Evolutionary conservation across 2,329 filamentous ascomycete genomes (phyloP).

Genomic region (Neopestalotiopsis sp.): DNA sequence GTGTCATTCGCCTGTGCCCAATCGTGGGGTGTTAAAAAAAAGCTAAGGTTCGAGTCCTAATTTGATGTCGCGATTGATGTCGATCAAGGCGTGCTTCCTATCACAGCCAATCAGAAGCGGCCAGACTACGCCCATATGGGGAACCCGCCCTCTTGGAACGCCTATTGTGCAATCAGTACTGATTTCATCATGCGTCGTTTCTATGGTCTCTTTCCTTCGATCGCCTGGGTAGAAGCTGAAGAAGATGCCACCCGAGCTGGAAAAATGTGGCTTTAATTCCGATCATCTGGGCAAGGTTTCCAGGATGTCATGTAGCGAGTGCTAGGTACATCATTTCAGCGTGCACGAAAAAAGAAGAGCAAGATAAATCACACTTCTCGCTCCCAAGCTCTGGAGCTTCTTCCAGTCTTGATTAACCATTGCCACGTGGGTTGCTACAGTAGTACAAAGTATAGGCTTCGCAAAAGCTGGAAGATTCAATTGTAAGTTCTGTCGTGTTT

Average conservation of each 20-base stretch:
- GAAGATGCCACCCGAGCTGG: not conserved
- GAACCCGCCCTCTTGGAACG: not conserved
- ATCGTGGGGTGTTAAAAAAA: not conserved
- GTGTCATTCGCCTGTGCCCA: not conserved
- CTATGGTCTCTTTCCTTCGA: not conserved
- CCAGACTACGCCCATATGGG: not conserved
- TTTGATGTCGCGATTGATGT: slow-evolving; percentile 16
- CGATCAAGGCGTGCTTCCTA: slow-evolving; percentile 13
- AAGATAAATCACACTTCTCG: not conserved
- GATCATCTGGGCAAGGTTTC: no score
- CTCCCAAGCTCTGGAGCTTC: not conserved
- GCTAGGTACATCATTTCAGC: not conserved
- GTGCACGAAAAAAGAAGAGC: not conserved
- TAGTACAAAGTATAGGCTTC: no score
- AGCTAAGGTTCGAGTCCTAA: not conserved
- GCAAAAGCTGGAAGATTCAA: no score
- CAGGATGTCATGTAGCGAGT: no score
- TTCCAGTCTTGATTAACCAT: not conserved
- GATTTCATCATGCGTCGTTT: slow-evolving; percentile 13
- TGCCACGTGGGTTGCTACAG: not conserved
- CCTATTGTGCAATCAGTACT: slow-evolving; percentile 14
- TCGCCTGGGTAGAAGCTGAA: not conserved
- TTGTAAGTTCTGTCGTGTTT: no score
- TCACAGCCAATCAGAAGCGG: slow-evolving; percentile 3
- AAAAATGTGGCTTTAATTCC: not conserved